Conservation (phyloP, 2,329 filamentous ascomycete species). For the Fusarium decemcellulare region DNA sequence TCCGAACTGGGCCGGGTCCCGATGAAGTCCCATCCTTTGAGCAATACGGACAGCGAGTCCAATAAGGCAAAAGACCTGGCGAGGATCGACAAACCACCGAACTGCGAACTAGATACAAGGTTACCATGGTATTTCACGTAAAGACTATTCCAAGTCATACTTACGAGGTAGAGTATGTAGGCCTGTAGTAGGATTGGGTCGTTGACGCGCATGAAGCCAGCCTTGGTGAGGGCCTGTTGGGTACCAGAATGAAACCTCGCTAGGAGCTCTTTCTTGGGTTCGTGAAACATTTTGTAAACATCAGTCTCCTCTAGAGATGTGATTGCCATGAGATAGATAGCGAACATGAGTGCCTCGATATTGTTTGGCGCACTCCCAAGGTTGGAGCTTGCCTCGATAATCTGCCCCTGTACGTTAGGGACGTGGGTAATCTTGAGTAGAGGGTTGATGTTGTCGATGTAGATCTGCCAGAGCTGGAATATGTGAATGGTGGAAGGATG, state of each 20-base stretch:
- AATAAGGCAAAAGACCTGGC: constrained; percentile 64
- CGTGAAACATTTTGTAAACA: constrained; percentile 67
- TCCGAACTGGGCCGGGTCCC: constrained; percentile 68
- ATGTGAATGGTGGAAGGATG: constrained; percentile 72
- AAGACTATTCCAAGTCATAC: constrained; percentile 33
- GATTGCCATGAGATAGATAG: constrained; percentile 72
- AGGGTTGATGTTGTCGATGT: constrained; percentile 78
- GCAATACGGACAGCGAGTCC: constrained; percentile 77
- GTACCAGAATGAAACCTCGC: constrained; percentile 69
- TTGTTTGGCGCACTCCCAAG: constrained; percentile 67
- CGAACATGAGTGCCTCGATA: constrained; percentile 78
- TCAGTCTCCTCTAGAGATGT: constrained; percentile 71
- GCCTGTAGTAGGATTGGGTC: constrained; percentile 78
- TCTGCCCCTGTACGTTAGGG: constrained; percentile 73
- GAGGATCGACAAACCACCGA: constrained; percentile 71
- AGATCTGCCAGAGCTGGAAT: constrained; percentile 78
- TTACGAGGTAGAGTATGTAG: constrained; percentile 76
- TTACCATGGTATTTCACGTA: constrained; percentile 7
- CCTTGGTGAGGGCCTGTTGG: constrained; percentile 76
- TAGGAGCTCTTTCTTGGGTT: constrained; percentile 65
- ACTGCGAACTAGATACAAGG: constrained; percentile 55
- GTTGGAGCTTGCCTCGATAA: constrained; percentile 73
- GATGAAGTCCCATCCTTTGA: constrained; percentile 78
- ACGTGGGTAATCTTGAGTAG: constrained; percentile 78
- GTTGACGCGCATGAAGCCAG: constrained; percentile 75